These are phyloP conservation scores for Diutina sp. DNA, from an alignment of 1,139 yeast genomes.

Conservation along the genomic window DNA sequence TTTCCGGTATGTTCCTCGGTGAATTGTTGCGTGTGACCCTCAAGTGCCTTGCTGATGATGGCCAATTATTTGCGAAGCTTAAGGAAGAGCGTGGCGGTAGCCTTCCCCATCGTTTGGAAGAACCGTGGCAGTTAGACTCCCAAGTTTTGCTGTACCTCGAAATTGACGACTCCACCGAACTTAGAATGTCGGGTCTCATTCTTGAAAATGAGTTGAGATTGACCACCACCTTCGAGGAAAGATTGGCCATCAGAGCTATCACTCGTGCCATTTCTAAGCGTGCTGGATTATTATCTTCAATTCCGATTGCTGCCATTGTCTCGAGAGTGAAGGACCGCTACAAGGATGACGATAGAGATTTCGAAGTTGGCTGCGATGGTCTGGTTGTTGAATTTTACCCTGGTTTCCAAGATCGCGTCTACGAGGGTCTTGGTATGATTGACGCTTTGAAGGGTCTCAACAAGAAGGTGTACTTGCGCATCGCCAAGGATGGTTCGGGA, in stretches of 20 bases:
- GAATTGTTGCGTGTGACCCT: constrained; percentile 69
- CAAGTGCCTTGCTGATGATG: constrained; percentile 48
- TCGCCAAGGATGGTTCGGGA: constrained; percentile 91
- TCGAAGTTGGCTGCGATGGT: constrained; percentile 92
- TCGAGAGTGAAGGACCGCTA: constrained; percentile 25
- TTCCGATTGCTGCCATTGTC: constrained; percentile 73
- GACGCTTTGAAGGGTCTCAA: constrained; percentile 61
- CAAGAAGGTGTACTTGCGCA: constrained; percentile 57
- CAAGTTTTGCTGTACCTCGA: constrained; percentile 75
- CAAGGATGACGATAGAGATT: constrained; percentile 41
- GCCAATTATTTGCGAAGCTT: constrained; percentile 41
- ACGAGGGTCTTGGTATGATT: constrained; percentile 61
- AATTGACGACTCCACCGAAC: constrained; percentile 63
- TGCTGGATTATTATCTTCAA: constrained; percentile 77
- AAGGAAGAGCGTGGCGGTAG: constrained; percentile 37
- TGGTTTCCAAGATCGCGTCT: constrained; percentile 61
- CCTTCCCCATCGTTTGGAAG: constrained; percentile 53
- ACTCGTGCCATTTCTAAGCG: constrained; percentile 73
- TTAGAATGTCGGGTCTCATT: constrained; percentile 52
- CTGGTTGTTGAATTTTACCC: constrained; percentile 89
- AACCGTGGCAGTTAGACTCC: constrained; percentile 71
- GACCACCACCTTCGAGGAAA: constrained; percentile 57
- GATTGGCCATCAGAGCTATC: constrained; percentile 54
- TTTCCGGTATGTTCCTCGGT: constrained; percentile 90
- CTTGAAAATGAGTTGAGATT: constrained; percentile 52